Percentiles rank a stretch among this genome's conserved stretches.
Conservation (phyloP, 192 early-diverging fungal genomes). For the Glomus cerebriforme region DNA sequence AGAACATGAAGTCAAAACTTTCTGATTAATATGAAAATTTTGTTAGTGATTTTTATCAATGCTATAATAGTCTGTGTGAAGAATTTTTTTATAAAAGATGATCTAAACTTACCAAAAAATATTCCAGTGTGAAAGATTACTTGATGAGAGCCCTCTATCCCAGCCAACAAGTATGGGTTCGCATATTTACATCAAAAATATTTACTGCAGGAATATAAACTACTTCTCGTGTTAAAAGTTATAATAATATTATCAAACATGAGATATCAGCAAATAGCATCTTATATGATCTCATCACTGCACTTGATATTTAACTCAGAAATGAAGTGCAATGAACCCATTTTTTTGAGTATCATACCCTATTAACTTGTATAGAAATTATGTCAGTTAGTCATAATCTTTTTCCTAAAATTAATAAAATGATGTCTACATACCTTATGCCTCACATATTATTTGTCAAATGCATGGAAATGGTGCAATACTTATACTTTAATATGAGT, state of each 20-base stretch:
- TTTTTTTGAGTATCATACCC: slow-evolving; percentile 18
- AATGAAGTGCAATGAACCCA: background rate
- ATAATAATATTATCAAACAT: slow-evolving; percentile 11
- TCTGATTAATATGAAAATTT: background rate
- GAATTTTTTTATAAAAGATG: background rate
- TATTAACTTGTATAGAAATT: background rate
- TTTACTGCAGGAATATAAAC: background rate
- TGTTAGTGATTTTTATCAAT: background rate
- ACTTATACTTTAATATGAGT: too few relatives aligned
- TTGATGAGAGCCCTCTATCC: background rate
- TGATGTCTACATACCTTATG: background rate
- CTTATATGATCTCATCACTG: background rate
- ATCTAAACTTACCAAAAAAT: background rate
- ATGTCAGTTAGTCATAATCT: background rate
- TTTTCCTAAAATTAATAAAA: background rate
- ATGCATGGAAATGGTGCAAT: too few relatives aligned
- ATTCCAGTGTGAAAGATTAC: background rate
- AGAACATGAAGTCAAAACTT: background rate
- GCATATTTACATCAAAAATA: background rate
- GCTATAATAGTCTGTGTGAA: background rate
- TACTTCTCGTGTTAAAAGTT: background rate
- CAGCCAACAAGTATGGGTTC: background rate
- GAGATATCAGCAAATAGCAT: background rate
- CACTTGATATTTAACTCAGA: background rate
- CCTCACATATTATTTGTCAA: background rate